These are phyloP conservation scores for Mucor saturninus DNA, from an alignment of 371 early-diverging fungal genomes.

Conservation along the genomic window DNA sequence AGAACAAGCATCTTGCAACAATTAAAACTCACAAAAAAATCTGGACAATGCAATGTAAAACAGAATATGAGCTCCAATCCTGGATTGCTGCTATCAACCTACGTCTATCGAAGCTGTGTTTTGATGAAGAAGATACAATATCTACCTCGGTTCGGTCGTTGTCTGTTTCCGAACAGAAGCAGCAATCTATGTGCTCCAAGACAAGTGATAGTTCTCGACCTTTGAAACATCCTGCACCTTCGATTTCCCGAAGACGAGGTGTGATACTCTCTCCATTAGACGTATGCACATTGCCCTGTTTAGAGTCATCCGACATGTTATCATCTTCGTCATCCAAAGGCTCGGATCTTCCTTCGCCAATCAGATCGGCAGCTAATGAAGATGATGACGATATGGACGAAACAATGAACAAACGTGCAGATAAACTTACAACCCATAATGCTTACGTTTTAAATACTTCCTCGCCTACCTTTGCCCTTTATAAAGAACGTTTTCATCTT, in stretches of 20 bases:
- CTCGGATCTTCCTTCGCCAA: slow-evolving; percentile 7
- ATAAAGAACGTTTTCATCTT: slow-evolving; percentile 17
- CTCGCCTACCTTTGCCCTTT: slow-evolving; percentile 26
- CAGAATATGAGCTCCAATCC: slow-evolving; percentile 27
- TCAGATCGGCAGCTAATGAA: neutral
- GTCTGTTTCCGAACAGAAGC: slow-evolving; percentile 20
- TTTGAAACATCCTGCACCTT: slow-evolving; percentile 1
- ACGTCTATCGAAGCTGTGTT: slow-evolving; percentile 9
- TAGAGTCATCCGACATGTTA: slow-evolving; percentile 15
- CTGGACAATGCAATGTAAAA: slow-evolving; percentile 36
- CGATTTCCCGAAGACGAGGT: slow-evolving; percentile 32
- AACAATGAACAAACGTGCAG: slow-evolving; percentile 3
- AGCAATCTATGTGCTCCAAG: neutral
- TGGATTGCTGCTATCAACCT: slow-evolving; percentile 30
- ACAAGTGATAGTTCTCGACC: neutral
- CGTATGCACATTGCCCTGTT: slow-evolving; percentile 12
- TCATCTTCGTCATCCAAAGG: slow-evolving; percentile 22
- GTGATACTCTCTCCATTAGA: slow-evolving; percentile 24
- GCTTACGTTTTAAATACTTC: slow-evolving; percentile 18
- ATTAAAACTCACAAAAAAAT: slow-evolving; percentile 16
- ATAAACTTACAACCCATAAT: slow-evolving; percentile 7
- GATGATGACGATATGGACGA: slow-evolving; percentile 3
- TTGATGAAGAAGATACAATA: slow-evolving; percentile 6
- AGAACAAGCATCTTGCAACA: slow-evolving; percentile 1
- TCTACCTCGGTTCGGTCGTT: slow-evolving; percentile 18